Evolutionary conservation across 768 basidiomycete species (phyloP).

Genomic region (Boletus speciosus): DNA sequence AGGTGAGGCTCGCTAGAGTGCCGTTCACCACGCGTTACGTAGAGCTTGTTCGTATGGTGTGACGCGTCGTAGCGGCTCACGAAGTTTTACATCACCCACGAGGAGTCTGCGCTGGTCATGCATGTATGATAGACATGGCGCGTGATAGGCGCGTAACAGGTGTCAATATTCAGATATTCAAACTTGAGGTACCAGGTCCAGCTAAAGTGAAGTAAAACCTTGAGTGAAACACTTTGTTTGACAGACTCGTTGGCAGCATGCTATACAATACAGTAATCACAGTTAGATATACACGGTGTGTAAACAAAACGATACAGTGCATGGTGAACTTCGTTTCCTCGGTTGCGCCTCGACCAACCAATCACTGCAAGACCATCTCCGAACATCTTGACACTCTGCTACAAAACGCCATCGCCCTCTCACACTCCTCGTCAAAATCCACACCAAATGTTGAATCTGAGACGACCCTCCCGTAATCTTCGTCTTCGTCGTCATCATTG

Average conservation of each 20-base stretch:
- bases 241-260: slow-evolving; percentile 3
- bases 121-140: neutral
- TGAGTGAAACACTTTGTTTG: no score
- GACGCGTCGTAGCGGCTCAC: neutral
- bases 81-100: neutral
- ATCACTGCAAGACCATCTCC: neutral
- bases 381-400: slow-evolving; percentile 5
- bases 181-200: no score
- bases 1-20: slow-evolving; percentile 16
- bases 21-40: slow-evolving; percentile 20
- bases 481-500: slow-evolving; percentile 24
- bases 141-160: no score
- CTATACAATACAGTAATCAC: slow-evolving; percentile 4
- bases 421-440: slow-evolving; percentile 25
- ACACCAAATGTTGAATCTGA: slow-evolving; percentile 13
- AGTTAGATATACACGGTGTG: slow-evolving; percentile 15
- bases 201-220: no score
- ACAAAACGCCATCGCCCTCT: slow-evolving; percentile 26
- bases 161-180: no score
- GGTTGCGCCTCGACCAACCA: neutral
- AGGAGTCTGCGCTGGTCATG: neutral
- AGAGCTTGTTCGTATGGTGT: slow-evolving; percentile 11
- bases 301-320: slow-evolving; percentile 20
- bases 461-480: slow-evolving; percentile 26
- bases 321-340: neutral